Evolutionary conservation across 441 rosid species (phyloP), one percentile per base, ranked within the genome.

Genomic region (Adansonia grandidieri): DNA sequence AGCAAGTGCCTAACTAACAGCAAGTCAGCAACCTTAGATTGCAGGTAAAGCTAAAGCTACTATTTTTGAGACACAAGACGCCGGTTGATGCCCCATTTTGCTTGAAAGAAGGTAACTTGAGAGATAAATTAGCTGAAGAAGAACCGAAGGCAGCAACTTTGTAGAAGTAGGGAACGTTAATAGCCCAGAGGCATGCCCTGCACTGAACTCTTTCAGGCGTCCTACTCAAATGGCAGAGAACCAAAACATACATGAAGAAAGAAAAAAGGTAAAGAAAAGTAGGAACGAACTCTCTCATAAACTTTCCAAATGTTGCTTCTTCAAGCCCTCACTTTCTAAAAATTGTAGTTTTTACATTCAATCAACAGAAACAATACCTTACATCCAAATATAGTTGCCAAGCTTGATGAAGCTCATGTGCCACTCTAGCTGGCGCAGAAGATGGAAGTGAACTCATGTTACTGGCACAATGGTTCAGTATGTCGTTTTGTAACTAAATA

Each of bases 81-180:
- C 6, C 15, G 6, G 71, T 67, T 19, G n/a, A 19, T 67, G 53
- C 53, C 32, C 32, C 53, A 19, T 19, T 40, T 54, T 71, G 75
- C 47, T 14, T 40, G 7, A 71, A 28, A 51, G 47, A 73, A 14
- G 10, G 47, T 9, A n/a, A 57, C n/a, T 73, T 61, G 4, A 53
- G 22, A 22, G 69, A 22, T 7, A 24, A 45, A 61, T 40, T 13
- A 47, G 71, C 20, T 32, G 50, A 20, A 61, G 24, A 0, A 53
- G 28, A 42, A 61, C 45, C 51, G 17, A 28, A 32, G 54, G 74
- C 47, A 7, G 71, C 17, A 66, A 89, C 89, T 87, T 82, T 88
- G 84, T 86, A 90, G 91, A 93, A 85, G 84, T 88, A 93, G 66
- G 98, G 98, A 42, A 93, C 77, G 82, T 95, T 95, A 28, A 91